Evolutionary conservation across 306 rosid species (phyloP), one percentile per base, ranked within the genome.

Genomic region (Quercus glauca): DNA sequence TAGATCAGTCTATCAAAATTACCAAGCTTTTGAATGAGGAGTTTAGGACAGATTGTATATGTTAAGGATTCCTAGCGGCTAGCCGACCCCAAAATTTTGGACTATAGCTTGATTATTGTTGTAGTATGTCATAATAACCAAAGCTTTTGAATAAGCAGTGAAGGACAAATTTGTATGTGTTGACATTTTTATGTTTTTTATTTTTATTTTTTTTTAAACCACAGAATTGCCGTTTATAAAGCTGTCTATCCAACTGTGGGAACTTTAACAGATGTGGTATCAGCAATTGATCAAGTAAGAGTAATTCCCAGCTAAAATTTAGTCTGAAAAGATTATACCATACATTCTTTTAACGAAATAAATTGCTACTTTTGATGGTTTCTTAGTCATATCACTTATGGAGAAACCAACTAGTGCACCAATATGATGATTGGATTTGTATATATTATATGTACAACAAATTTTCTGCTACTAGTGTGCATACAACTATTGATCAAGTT

Each of bases 211-310:
- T 26, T 73, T n/a, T 74, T 65, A 20, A 13, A 20, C 29, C 57
- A 60, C 91, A 94, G 98, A 88, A 93, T 93, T 84, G 94, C 94
- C 23, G 88, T 92, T 19, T 93, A 95, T 75, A 95, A 95, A 79
- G 98, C 98, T 75, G 80, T 88, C 45, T 95, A 86, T 87, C 94
- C 98, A 73, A 85, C 91, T 0, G 89, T 83, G 45, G 90, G 85
- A 74, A 93, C 92, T 71, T 31, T 88, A 20, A 75, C 94, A 18
- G 99, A 95, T 83, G 92, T 89, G 29, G 60, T 92, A 83, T 87
- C 96, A 63, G 98, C 98, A 20, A 90, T 95, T 4, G 98, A 95
- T 81, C 87, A 85, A 15, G 98, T 95, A 87, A 85, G 87, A 18
- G 56, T 52, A 9, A 15, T 17, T 28, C 57, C 45, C 37, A 25